Evolutionary conservation across 176 grass and related monocot species (phyloP).

Genomic region (Saccharum officinarum): DNA sequence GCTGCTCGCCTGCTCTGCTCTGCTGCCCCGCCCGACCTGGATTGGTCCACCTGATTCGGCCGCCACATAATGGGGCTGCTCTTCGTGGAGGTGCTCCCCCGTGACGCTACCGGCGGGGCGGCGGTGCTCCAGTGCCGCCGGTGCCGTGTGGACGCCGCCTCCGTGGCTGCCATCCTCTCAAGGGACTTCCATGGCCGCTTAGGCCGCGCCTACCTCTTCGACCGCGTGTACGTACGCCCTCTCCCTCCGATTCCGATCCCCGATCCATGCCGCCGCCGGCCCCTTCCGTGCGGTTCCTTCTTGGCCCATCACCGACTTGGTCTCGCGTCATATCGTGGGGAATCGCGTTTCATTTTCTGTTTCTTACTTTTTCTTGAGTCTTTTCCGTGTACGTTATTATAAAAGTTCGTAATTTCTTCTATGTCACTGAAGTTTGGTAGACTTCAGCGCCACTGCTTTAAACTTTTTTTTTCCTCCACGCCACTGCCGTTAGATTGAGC

Average conservation of each 20-base stretch:
- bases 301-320: background rate
- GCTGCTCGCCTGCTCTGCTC: background rate
- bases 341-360: background rate
- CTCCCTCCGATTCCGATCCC: background rate
- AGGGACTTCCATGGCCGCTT: constrained; percentile 19
- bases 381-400: no score
- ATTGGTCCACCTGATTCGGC: no score
- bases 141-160: constrained; percentile 42
- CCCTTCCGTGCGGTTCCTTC: no score
- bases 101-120: background rate
- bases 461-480: no score
- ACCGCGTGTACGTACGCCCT: constrained; percentile 23
- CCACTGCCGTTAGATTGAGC: no score
- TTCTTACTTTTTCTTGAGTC: no score
- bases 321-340: background rate
- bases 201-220: constrained; percentile 41
- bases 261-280: background rate
- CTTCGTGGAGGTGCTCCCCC: constrained; percentile 30
- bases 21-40: no score
- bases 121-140: constrained; percentile 34
- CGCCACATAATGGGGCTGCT: constrained; percentile 17
- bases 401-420: no score
- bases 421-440: no score
- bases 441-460: no score
- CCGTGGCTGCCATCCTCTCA: constrained; percentile 18